Percentiles rank a stretch among this genome's conserved stretches.
These are phyloP conservation scores for Aspergillus homomorphus DNA, from an alignment of 495 filamentous ascomycete genomes.

Conservation along the genomic window DNA sequence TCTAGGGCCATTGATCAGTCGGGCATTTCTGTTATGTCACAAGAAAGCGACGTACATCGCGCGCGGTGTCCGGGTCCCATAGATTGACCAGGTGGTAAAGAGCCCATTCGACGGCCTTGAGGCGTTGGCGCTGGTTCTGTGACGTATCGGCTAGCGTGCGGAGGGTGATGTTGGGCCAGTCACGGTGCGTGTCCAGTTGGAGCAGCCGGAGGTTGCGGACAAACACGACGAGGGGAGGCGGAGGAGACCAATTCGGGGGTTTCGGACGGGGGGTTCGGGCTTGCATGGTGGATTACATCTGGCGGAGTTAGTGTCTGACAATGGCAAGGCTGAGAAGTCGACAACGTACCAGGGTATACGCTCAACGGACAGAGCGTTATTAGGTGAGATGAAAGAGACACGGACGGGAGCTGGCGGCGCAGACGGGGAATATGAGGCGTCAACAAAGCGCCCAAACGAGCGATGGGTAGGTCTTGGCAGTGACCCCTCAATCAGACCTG, in stretches of 20 bases:
- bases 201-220: conserved; percentile 77
- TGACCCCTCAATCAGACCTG: background rate
- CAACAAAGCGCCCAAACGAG: background rate
- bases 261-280: conserved; percentile 33
- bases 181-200: conserved; percentile 66
- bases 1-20: conserved; percentile 44
- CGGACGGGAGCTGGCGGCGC: background rate
- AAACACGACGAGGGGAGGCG: conserved; percentile 63
- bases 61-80: conserved; percentile 73
- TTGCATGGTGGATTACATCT: conserved; percentile 26
- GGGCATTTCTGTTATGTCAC: conserved; percentile 1
- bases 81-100: conserved; percentile 75
- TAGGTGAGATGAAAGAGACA: background rate
- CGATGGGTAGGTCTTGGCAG: background rate
- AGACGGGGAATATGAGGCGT: background rate
- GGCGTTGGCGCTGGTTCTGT: conserved; percentile 73
- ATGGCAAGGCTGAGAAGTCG: background rate
- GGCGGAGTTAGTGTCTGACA: background rate
- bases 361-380: background rate
- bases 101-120: conserved; percentile 78
- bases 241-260: conserved; percentile 36
- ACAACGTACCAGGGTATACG: background rate
- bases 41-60: conserved; percentile 49
- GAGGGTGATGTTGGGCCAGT: conserved; percentile 71
- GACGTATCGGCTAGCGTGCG: conserved; percentile 64